Base-by-base conservation (phyloP, 2,329 filamentous ascomycete genomes). In the Fusarium sp. region DNA sequence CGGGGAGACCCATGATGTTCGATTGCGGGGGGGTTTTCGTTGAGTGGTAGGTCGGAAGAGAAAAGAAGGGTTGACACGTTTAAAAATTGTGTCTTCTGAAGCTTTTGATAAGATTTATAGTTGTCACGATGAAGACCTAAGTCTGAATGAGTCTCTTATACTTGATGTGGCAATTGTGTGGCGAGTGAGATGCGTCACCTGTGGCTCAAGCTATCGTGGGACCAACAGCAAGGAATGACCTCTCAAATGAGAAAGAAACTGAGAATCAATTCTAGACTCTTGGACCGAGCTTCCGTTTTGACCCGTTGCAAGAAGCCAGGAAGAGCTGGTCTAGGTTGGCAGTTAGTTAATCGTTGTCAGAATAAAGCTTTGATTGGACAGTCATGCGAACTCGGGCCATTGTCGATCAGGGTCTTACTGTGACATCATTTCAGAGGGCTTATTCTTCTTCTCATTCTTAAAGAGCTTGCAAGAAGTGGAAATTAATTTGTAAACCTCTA, bases 1-100 rank as follows among this genome's bases (percentile, higher is more conserved):
- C 66, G 7, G 78, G 79, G 22, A 76, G 78, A 41, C 78, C 79
- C 80, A 81, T 81, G 51, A 11, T 77, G 65, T 45, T 33, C 30
- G 20, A 42, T 33, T 64, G 26, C n/a, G 26, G 26, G 9, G 9
- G 7, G 11, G 0, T 35, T 44, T 24, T 20, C 28, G 15, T 58
- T 58, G n/a, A 36, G 39, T 45, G 20, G 5, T 18, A 18, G 11
- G n/a, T 18, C 12, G 24, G 41, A 28, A 22, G 18, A 16, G 15
- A 14, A 24, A 31, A 50, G 1, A 14, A 31, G 15, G 8, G 5
- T 31, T 15, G 22, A 31, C 10, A 24, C 7, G 22, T 22, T 8
- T 13, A 2, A 15, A 51, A 36, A 16, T 5, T 22, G 2, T 24
- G 7, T 41, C 12, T 28, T 54, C 50, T 20, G 15, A 28, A 41